A percentile compares a stretch with the other conserved stretches of the same genome.
phyloP scores from a whole-genome alignment of 768 basidiomycete genomes.

The Multifurca ochricompacta region DNA sequence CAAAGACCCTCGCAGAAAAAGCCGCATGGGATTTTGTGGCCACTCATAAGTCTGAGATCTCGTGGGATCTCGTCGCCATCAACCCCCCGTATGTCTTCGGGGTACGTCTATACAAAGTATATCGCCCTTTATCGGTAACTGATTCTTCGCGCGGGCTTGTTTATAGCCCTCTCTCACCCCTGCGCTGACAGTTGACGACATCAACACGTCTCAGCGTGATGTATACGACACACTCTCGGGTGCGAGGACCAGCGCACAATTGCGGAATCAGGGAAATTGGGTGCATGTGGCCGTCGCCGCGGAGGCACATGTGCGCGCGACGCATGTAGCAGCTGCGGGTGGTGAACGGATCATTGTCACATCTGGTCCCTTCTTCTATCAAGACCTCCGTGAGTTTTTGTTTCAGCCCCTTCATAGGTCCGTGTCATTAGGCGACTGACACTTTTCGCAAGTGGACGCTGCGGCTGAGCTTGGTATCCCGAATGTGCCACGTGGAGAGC shows the following conservation, averaged over 20 bases:
- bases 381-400: conserved; percentile 3
- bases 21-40: conserved; percentile 46
- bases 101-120: neutral
- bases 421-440: neutral
- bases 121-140: neutral
- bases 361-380: conserved; percentile 5
- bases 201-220: conserved; percentile 14
- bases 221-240: conserved; percentile 10
- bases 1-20: conserved; percentile 55
- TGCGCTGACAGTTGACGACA: conserved; percentile 5
- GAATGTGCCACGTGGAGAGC: conserved; percentile 7
- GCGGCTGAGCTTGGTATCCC: conserved; percentile 7
- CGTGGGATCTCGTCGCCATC: conserved; percentile 46
- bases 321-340: neutral
- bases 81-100: conserved; percentile 40
- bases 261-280: neutral
- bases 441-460: neutral
- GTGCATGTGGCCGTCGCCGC: neutral
- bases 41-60: conserved; percentile 34
- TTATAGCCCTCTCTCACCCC: conserved; percentile 26
- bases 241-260: neutral
- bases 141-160: neutral
- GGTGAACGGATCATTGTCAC: conserved; percentile 10
- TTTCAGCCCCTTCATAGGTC: too few relatives aligned
- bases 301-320: conserved; percentile 11